A percentile compares a stretch with the other conserved stretches of the same genome.
Evolutionary conservation across 129 eudicot species (phyloP).

Genomic region (Ambrosia trifida): DNA sequence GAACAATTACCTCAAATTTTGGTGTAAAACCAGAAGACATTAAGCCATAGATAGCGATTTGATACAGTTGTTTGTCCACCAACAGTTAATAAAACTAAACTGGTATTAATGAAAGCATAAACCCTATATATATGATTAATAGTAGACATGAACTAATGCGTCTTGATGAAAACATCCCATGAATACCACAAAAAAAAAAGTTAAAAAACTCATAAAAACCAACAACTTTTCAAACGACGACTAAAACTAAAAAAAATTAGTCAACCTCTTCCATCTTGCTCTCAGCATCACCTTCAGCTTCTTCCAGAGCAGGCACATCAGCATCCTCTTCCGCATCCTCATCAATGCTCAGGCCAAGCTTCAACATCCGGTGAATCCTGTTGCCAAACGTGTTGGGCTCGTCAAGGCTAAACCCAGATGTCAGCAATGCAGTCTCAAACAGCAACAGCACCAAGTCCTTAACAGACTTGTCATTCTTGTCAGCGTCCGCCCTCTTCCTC

Average conservation of each 20-base stretch:
- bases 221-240: background rate
- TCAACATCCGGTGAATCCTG: slow-evolving; percentile 93
- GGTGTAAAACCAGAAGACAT: slow-evolving; percentile 54
- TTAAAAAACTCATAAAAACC: background rate
- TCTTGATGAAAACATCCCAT: background rate
- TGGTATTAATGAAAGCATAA: background rate
- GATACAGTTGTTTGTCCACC: slow-evolving; percentile 43
- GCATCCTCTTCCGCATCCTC: slow-evolving; percentile 72
- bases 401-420: slow-evolving; percentile 94
- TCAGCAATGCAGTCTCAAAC: slow-evolving; percentile 84
- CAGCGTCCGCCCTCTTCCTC: slow-evolving; percentile 93
- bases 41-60: slow-evolving; percentile 38
- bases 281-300: slow-evolving; percentile 76
- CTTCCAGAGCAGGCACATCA: slow-evolving; percentile 85
- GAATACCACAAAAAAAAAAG: background rate
- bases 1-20: slow-evolving; percentile 46
- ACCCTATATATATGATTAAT: background rate
- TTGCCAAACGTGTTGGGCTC: slow-evolving; percentile 95
- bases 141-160: background rate
- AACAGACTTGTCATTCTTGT: slow-evolving; percentile 90
- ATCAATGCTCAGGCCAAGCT: slow-evolving; percentile 89
- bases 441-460: slow-evolving; percentile 87
- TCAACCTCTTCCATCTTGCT: slow-evolving; percentile 99
- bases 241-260: slow-evolving; percentile 29
- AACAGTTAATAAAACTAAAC: background rate